Percentiles rank a stretch among this genome's conserved stretches.
Evolutionary conservation across 148 eudicot species (phyloP).

Genomic region (Fagopyrum homotropicum): DNA sequence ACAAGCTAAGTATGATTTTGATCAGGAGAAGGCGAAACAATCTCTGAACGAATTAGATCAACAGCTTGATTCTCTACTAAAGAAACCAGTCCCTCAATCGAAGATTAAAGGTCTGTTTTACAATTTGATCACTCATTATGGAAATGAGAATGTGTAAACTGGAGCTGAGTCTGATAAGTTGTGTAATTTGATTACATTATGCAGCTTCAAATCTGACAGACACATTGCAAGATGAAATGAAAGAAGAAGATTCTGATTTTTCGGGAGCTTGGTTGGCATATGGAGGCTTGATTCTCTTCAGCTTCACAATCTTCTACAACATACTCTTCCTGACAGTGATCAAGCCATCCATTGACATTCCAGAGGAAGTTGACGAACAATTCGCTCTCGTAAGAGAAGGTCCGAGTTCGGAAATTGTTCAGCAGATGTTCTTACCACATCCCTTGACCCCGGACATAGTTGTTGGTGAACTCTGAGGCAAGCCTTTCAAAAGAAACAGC

Average conservation of each 20-base stretch:
- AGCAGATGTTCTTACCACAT: too few species aligned
- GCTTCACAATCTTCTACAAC: constrained; percentile 47
- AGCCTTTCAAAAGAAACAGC: too few species aligned
- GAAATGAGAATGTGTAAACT: too few species aligned
- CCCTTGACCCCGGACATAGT: too few species aligned
- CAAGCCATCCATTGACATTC: constrained; percentile 51
- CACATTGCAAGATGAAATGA: constrained; percentile 25
- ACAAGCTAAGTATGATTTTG: background rate
- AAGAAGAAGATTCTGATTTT: constrained; percentile 24
- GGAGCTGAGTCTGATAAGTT: background rate
- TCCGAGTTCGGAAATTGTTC: too few species aligned
- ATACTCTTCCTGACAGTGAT: constrained; percentile 46
- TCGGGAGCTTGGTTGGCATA: constrained; percentile 32
- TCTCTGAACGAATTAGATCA: constrained; percentile 6
- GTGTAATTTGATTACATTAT: background rate
- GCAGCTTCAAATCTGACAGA: constrained; percentile 37
- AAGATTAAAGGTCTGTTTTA: background rate
- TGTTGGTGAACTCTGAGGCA: too few species aligned
- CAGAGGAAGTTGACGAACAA: constrained; percentile 17
- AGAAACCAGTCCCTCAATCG: background rate
- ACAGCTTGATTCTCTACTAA: background rate
- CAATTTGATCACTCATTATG: background rate
- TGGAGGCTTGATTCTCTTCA: constrained; percentile 29
- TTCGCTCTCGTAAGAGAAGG: too few species aligned
- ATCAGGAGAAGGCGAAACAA: background rate